Evolutionary conservation across 1,139 yeast species (phyloP).

Genomic region (Diutina rugosa): DNA sequence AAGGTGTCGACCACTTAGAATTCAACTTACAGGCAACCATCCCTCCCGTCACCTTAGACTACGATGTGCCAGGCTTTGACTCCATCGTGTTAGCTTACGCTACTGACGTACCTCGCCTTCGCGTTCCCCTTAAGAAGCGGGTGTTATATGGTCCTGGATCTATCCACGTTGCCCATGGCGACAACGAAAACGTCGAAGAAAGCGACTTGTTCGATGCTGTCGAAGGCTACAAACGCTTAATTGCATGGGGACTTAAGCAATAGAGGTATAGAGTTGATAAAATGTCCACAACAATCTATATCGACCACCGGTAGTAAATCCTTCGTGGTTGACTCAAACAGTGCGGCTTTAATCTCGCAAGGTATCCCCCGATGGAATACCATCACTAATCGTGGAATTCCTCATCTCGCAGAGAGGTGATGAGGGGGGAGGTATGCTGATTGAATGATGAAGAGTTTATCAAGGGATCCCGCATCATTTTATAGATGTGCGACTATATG

Average conservation of each 20-base stretch:
- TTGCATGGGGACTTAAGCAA: constrained; percentile 7
- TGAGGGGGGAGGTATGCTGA: neutral
- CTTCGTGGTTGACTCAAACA: constrained; percentile 2
- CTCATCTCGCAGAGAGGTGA: neutral
- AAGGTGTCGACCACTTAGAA: constrained; percentile 12
- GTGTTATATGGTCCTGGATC: constrained; percentile 63
- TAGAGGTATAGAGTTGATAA: neutral
- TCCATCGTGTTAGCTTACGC: constrained; percentile 41
- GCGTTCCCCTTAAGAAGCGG: constrained; percentile 21
- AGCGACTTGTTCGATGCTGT: constrained; percentile 39
- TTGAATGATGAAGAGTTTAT: neutral
- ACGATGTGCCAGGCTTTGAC: constrained; percentile 53
- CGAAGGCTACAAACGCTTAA: constrained; percentile 40
- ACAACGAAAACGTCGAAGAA: constrained; percentile 40
- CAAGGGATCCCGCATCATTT: neutral
- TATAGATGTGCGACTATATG: neutral
- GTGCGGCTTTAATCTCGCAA: constrained; percentile 2
- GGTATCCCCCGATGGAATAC: neutral
- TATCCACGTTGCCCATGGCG: constrained; percentile 55
- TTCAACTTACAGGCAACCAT: constrained; percentile 6
- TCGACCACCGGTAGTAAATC: neutral
- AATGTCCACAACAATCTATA: constrained; percentile 1
- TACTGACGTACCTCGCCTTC: constrained; percentile 52
- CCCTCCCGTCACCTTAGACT: constrained; percentile 41
- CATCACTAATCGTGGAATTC: neutral